These are phyloP conservation scores for Trichophyton rubrum DNA, from an alignment of 2,329 filamentous ascomycete genomes.

Conservation along the genomic window DNA sequence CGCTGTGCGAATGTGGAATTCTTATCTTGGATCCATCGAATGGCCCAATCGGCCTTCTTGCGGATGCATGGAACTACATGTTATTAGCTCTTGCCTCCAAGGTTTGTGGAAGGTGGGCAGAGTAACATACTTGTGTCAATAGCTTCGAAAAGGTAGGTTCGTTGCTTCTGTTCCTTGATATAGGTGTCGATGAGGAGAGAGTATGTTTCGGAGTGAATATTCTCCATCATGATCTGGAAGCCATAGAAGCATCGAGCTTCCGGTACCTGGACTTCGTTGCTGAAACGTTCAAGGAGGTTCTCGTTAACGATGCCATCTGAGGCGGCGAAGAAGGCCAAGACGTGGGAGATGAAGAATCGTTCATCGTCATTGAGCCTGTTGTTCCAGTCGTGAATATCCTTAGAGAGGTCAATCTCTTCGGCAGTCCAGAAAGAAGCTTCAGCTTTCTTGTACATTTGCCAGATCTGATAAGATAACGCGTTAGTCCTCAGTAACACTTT, in stretches of 20 bases:
- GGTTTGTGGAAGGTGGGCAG: not conserved
- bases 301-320: constrained; percentile 99
- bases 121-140: constrained; percentile 76
- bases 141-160: constrained; percentile 90
- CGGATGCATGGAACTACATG: constrained; percentile 75
- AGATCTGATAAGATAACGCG: constrained; percentile 53
- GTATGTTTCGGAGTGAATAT: constrained; percentile 99
- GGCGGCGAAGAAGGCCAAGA: constrained; percentile 96
- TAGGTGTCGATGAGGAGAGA: constrained; percentile 98
- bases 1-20: constrained; percentile 91
- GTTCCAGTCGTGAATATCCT: constrained; percentile 99
- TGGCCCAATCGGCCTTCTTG: constrained; percentile 97
- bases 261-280: constrained; percentile 87
- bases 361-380: constrained; percentile 94
- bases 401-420: constrained; percentile 97
- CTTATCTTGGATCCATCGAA: constrained; percentile 87
- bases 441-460: constrained; percentile 99
- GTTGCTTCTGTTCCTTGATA: constrained; percentile 93
- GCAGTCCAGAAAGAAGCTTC: constrained; percentile 99
- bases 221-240: constrained; percentile 99
- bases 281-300: constrained; percentile 97
- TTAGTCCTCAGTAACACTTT: constrained; percentile 45
- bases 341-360: constrained; percentile 96
- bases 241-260: constrained; percentile 99
- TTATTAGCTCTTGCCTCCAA: not conserved